A percentile compares a stretch with the other conserved stretches of the same genome.
These are phyloP conservation scores for Blastomyces emzantsi DNA, from an alignment of 2,329 filamentous ascomycete genomes.

Conservation along the genomic window DNA sequence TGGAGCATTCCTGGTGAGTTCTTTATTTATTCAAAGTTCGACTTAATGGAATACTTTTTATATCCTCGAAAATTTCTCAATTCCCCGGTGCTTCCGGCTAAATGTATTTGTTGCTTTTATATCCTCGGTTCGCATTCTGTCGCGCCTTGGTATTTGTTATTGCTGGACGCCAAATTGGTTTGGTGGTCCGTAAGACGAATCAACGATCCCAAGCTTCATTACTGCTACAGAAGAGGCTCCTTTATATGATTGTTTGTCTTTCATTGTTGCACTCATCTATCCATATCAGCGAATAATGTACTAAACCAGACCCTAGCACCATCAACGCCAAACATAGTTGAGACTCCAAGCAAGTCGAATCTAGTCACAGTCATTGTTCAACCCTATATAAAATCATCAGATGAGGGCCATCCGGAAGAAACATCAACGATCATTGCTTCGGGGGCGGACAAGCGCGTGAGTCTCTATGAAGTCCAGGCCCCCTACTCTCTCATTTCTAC, in stretches of 20 bases:
- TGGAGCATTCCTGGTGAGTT: slow-evolving; percentile 43
- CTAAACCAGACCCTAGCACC: slow-evolving; percentile 33
- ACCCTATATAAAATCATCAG: slow-evolving; percentile 22
- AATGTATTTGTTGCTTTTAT: no score
- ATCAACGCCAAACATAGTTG: slow-evolving; percentile 34
- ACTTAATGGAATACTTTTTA: not conserved
- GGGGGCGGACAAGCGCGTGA: slow-evolving; percentile 41
- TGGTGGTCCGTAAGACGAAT: no score
- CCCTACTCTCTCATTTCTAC: slow-evolving; percentile 20
- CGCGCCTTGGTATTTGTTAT: no score
- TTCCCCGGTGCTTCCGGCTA: not conserved
- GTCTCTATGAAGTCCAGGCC: slow-evolving; percentile 32
- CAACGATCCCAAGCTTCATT: not conserved
- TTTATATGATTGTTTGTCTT: not conserved
- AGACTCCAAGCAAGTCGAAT: slow-evolving; percentile 43
- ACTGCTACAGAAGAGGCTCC: not conserved
- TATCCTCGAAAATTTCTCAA: not conserved
- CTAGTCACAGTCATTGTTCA: slow-evolving; percentile 44
- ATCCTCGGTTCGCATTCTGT: no score
- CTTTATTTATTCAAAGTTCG: not conserved
- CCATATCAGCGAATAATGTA: not conserved
- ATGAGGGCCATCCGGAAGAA: slow-evolving; percentile 15
- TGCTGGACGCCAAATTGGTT: no score
- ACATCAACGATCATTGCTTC: slow-evolving; percentile 32
- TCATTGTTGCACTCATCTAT: not conserved